Conservation (phyloP, 2,329 filamentous ascomycete species). For the Sporothrix protearum region DNA sequence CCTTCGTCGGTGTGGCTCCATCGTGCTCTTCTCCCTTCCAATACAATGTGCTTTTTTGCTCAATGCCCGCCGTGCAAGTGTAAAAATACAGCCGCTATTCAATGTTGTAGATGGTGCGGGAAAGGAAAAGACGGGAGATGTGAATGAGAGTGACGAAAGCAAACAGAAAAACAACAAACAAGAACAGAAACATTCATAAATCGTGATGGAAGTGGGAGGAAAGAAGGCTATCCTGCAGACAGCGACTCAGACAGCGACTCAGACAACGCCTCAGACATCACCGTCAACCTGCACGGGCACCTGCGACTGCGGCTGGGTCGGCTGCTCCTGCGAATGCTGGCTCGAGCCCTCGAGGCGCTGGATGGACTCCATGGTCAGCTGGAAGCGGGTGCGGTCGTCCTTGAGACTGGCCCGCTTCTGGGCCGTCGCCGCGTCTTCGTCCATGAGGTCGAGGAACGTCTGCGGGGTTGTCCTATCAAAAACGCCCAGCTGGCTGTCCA, state of each 20-base stretch:
- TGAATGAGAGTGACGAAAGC: not conserved
- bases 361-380: slow-evolving; percentile 37
- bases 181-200: not conserved
- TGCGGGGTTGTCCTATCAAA: slow-evolving; percentile 30
- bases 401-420: slow-evolving; percentile 34
- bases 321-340: slow-evolving; percentile 9
- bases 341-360: slow-evolving; percentile 33
- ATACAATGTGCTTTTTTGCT: not conserved
- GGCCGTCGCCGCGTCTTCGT: slow-evolving; percentile 37
- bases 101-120: not conserved
- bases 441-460: slow-evolving; percentile 38
- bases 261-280: not conserved
- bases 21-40: not conserved
- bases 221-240: too few species aligned
- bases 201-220: not conserved
- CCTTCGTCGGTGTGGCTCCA: not conserved
- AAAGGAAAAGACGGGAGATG: not conserved
- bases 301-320: not conserved
- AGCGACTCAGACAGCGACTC: too few species aligned
- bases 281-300: not conserved
- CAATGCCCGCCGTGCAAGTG: not conserved
- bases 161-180: not conserved
- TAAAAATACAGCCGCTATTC: slow-evolving; percentile 6
- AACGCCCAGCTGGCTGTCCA: slow-evolving; percentile 46
- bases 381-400: slow-evolving; percentile 36